These are phyloP conservation scores for Euphorbia corollata DNA, from an alignment of 441 rosid species.

Conservation along the genomic window DNA sequence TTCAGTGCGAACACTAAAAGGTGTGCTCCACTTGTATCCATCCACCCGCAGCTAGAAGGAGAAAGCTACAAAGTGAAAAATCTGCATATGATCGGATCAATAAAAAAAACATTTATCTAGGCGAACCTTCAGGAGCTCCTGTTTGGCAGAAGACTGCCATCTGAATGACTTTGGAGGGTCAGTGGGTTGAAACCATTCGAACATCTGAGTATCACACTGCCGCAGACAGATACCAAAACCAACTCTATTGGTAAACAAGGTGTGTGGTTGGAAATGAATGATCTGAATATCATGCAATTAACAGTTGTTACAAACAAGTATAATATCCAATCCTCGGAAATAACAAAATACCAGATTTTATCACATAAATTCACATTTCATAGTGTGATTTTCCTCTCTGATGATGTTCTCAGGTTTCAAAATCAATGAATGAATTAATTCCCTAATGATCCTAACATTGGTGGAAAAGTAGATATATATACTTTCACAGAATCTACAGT, in stretches of 20 bases:
- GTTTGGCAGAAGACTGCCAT: constrained; percentile 68
- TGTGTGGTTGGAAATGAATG: constrained; percentile 85
- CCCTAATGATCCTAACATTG: background rate
- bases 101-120: background rate
- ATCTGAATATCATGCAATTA: constrained; percentile 51
- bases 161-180: constrained; percentile 76
- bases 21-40: constrained; percentile 85
- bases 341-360: constrained; percentile 3
- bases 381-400: background rate
- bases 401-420: constrained; percentile 4
- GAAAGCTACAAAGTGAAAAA: constrained; percentile 13
- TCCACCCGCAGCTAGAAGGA: constrained; percentile 58
- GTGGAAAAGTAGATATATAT: background rate
- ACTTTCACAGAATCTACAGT: background rate
- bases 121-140: constrained; percentile 66
- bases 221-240: constrained; percentile 74
- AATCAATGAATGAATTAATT: background rate
- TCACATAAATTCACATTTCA: background rate
- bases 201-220: constrained; percentile 75
- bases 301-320: constrained; percentile 11
- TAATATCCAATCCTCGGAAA: background rate
- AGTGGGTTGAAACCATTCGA: constrained; percentile 80
- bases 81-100: background rate
- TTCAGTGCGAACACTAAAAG: constrained; percentile 76
- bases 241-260: constrained; percentile 74